Percentiles rank a stretch among this genome's conserved stretches.
Conservation (phyloP, 306 rosid genomes). For the Cucurbita ficifolia region DNA sequence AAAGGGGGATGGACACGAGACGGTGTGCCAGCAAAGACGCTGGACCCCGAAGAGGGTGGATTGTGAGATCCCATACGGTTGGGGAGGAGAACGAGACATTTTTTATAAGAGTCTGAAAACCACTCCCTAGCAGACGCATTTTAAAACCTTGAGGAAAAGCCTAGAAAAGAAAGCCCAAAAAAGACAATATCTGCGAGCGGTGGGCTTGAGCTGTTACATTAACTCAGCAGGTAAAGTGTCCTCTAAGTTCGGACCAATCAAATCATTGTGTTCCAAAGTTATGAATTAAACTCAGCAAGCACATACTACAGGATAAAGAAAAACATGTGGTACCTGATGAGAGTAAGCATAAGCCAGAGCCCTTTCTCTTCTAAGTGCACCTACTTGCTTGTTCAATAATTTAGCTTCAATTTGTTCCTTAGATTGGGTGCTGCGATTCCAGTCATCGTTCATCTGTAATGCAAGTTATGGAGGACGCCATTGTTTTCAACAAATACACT, state of each 20-base stretch:
- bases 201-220: too few species aligned
- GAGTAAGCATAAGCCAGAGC: constrained; percentile 91
- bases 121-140: too few species aligned
- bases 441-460: constrained; percentile 73
- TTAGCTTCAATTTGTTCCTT: constrained; percentile 85
- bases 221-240: background rate
- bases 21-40: too few species aligned
- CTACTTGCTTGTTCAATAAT: constrained; percentile 71
- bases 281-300: background rate
- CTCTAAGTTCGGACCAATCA: background rate
- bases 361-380: constrained; percentile 82
- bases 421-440: constrained; percentile 91
- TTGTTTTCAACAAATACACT: background rate
- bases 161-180: too few species aligned
- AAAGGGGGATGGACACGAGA: too few species aligned
- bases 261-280: background rate
- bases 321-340: constrained; percentile 53
- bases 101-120: too few species aligned
- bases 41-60: too few species aligned
- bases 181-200: too few species aligned
- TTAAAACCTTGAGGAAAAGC: too few species aligned
- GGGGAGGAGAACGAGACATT: too few species aligned
- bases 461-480: background rate
- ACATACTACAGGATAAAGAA: background rate
- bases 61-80: too few species aligned